Evolutionary conservation across 2,329 filamentous ascomycete species (phyloP).

Genomic region (Apiospora malaysiana): DNA sequence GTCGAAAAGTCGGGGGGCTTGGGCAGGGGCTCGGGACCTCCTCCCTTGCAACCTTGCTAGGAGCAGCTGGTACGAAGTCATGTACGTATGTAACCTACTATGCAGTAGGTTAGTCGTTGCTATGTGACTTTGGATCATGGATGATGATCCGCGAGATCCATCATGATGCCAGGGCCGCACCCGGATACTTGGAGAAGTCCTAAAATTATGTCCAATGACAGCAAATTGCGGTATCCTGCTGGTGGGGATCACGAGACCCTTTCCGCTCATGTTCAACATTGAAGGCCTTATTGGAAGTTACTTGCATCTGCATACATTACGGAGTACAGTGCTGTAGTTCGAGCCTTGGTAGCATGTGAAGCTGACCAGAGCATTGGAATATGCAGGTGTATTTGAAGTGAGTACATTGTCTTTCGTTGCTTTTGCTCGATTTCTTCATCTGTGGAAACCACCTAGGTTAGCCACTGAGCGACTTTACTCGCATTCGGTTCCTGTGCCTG

Average conservation of each 20-base stretch:
- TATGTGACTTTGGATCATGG: slow-evolving; percentile 10
- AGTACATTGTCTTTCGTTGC: background rate
- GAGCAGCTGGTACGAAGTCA: no score
- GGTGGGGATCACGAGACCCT: slow-evolving; percentile 3
- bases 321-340: background rate
- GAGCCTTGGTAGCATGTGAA: background rate
- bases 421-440: background rate
- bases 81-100: no score
- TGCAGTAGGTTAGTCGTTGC: no score
- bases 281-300: background rate
- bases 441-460: background rate
- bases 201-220: slow-evolving; percentile 16
- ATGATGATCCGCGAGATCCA: slow-evolving; percentile 19
- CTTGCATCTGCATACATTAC: no score
- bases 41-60: background rate
- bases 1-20: no score
- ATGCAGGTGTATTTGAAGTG: background rate
- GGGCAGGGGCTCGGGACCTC: background rate
- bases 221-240: slow-evolving; percentile 15
- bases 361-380: background rate
- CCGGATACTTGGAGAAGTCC: slow-evolving; percentile 19
- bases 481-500: background rate
- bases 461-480: background rate
- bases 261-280: background rate
- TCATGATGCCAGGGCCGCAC: slow-evolving; percentile 16